Conservation (phyloP, 805 yeast genomes). For the Deakozyma indianensis region DNA sequence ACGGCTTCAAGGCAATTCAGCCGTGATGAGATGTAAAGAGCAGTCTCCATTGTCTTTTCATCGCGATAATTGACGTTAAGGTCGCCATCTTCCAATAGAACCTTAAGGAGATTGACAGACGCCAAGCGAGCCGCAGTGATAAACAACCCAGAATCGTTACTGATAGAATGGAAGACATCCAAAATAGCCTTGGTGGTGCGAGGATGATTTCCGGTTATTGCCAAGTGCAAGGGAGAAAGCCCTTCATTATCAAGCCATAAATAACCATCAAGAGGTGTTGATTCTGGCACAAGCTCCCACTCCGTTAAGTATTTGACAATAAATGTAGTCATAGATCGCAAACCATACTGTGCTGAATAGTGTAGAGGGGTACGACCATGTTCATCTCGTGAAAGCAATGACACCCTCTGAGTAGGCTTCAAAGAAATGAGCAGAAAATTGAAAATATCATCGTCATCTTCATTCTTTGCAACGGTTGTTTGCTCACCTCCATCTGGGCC, state of each 20-base stretch:
- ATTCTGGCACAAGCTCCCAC: conserved; percentile 31
- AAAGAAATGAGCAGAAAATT: conserved; percentile 42
- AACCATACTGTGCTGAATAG: conserved; percentile 78
- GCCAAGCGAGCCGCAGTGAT: conserved; percentile 56
- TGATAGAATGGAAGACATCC: conserved; percentile 20
- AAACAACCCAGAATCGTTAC: conserved; percentile 51
- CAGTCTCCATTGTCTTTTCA: conserved; percentile 44
- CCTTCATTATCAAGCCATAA: conserved; percentile 48
- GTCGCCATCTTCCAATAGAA: conserved; percentile 37
- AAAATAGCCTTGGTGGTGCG: conserved; percentile 51
- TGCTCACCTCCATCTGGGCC: conserved; percentile 3
- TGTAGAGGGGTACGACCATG: conserved; percentile 78
- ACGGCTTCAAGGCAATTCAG: conserved; percentile 41
- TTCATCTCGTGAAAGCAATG: conserved; percentile 54
- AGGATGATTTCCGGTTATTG: conserved; percentile 75
- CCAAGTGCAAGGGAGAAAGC: conserved; percentile 68
- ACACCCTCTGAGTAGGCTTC: conserved; percentile 37
- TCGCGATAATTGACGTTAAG: conserved; percentile 54
- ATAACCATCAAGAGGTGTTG: conserved; percentile 12
- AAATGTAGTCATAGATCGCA: conserved; percentile 44
- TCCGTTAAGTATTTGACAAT: conserved; percentile 40
- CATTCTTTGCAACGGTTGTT: conserved; percentile 5
- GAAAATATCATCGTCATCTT: conserved; percentile 45
- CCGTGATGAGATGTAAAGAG: conserved; percentile 69
- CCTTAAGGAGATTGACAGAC: conserved; percentile 39